Percentiles rank a stretch among this genome's conserved stretches.
phyloP scores from a whole-genome alignment of 208 protist genomes.

The Strigomonas culicis region DNA sequence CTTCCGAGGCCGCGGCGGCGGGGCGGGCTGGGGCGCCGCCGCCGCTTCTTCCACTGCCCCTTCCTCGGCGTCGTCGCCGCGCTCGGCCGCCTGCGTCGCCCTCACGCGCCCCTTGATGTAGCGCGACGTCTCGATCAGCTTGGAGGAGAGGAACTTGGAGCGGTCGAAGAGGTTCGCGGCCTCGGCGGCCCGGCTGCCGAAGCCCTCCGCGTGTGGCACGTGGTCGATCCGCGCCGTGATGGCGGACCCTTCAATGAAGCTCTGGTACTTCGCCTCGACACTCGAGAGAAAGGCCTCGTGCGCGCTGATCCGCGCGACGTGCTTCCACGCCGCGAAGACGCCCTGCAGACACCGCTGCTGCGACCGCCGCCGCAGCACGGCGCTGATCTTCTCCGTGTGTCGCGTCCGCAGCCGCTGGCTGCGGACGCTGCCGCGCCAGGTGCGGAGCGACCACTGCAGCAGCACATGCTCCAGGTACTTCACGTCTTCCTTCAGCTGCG shows the following conservation, averaged over 20 bases:
- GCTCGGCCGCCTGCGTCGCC: slow-evolving; percentile 45
- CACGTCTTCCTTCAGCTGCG: slow-evolving; percentile 49
- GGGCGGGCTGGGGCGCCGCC: background rate
- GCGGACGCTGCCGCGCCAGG: slow-evolving; percentile 47
- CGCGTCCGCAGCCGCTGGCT: slow-evolving; percentile 15
- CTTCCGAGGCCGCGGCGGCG: background rate
- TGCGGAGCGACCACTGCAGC: slow-evolving; percentile 62
- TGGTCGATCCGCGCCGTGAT: slow-evolving; percentile 27
- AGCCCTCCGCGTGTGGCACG: slow-evolving; percentile 19
- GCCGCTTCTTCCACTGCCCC: background rate
- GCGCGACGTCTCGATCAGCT: slow-evolving; percentile 42
- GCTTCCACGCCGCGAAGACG: slow-evolving; percentile 53
- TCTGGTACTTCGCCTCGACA: slow-evolving; percentile 46
- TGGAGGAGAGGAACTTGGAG: slow-evolving; percentile 29
- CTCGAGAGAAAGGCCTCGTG: slow-evolving; percentile 21
- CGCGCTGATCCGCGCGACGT: slow-evolving; percentile 25
- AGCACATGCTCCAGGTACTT: slow-evolving; percentile 61
- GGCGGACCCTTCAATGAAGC: slow-evolving; percentile 47
- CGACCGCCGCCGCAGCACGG: slow-evolving; percentile 23
- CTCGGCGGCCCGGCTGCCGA: background rate
- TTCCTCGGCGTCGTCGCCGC: slow-evolving; percentile 28
- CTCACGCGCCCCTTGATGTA: slow-evolving; percentile 35
- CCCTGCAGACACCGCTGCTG: slow-evolving; percentile 26
- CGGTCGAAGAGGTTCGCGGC: slow-evolving; percentile 13
- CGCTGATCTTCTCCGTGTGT: background rate